Base-by-base conservation (phyloP, 441 rosid genomes). In the Croton setiger region DNA sequence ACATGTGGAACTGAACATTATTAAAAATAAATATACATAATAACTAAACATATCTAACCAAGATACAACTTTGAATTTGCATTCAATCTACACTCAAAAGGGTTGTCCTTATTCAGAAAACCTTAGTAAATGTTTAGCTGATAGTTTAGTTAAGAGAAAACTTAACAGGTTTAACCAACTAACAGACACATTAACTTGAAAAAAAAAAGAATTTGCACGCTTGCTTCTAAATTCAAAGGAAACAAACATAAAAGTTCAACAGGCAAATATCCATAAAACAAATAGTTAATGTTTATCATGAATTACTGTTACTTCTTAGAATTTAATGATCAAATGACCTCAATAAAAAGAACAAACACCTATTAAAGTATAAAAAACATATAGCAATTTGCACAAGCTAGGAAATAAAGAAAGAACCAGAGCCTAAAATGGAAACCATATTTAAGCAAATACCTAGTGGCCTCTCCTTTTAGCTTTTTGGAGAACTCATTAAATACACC, bases 401-500 rank as follows among this genome's bases (percentile, higher is more conserved):
- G 20, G 10, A 55, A 1, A 31, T 11, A 66, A 52, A 48, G 23
- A 58, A 51, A 33, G 20, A 63, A 15, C 41, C 3, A 23, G 14
- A 8, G 57, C 10, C 27, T 4, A 27, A 44, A 27, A 47, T 14
- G n/a, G 20, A 12, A 14, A 71, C 4, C 45, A 45, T 33, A 48
- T 63, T 53, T 51, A 49, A 35, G 20, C 15, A 64, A 27, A 17
- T 82, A 93, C 97, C 87, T 84, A 20, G 79, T 78, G 66, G 79
- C 92, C 81, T 87, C 94, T 48, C 95, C 97, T 83, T 78, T 86
- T 66, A 94, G 64, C 74, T 86, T 81, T 73, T 87, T 85, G 6
- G 92, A 87, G 61, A 93, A 89, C 59, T 93, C 93, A 64, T 85
- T 84, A 63, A 93, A 85, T 35, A 91, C 85, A 49, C 97, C 86